A percentile compares a stretch with the other conserved stretches of the same genome.
These are phyloP conservation scores for Vickermania spadyakhi DNA, from an alignment of 208 protist species.

Conservation along the genomic window DNA sequence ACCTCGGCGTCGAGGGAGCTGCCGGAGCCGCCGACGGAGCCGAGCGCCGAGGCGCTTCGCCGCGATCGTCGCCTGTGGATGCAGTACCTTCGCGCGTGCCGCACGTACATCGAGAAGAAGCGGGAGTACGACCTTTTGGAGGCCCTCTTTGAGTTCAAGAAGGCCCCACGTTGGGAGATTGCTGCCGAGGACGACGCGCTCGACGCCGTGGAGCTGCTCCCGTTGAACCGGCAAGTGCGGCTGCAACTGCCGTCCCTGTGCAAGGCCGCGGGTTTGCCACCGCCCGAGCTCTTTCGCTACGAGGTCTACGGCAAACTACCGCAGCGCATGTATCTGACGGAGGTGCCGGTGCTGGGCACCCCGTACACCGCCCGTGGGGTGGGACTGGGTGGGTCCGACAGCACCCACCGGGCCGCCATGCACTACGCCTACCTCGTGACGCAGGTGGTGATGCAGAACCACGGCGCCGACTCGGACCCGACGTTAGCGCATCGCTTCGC, in stretches of 20 bases:
- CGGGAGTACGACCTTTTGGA: slow-evolving; percentile 13
- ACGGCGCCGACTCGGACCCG: not conserved
- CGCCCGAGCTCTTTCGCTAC: slow-evolving; percentile 29
- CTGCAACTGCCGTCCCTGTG: slow-evolving; percentile 23
- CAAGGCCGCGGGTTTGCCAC: slow-evolving; percentile 26
- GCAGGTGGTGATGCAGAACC: not conserved
- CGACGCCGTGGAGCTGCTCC: slow-evolving; percentile 22
- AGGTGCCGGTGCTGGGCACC: slow-evolving; percentile 44
- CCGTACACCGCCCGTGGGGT: slow-evolving; percentile 57
- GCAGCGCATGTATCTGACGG: slow-evolving; percentile 27
- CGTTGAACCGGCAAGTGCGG: slow-evolving; percentile 19
- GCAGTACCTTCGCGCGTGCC: slow-evolving; percentile 16
- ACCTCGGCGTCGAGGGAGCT: slow-evolving; percentile 8
- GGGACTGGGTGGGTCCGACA: slow-evolving; percentile 17
- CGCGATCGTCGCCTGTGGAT: slow-evolving; percentile 14
- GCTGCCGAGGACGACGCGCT: slow-evolving; percentile 23
- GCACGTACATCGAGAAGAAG: slow-evolving; percentile 19
- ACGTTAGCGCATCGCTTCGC: slow-evolving; percentile 1
- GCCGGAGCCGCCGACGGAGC: slow-evolving; percentile 2
- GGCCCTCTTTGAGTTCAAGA: slow-evolving; percentile 17
- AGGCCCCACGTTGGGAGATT: slow-evolving; percentile 17
- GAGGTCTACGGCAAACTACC: slow-evolving; percentile 20
- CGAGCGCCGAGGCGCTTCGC: slow-evolving; percentile 14
- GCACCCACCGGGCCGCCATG: slow-evolving; percentile 50
- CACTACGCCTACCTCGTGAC: slow-evolving; percentile 61